phyloP scores from a whole-genome alignment of 306 rosid species.

The Dicorynia guianensis region DNA sequence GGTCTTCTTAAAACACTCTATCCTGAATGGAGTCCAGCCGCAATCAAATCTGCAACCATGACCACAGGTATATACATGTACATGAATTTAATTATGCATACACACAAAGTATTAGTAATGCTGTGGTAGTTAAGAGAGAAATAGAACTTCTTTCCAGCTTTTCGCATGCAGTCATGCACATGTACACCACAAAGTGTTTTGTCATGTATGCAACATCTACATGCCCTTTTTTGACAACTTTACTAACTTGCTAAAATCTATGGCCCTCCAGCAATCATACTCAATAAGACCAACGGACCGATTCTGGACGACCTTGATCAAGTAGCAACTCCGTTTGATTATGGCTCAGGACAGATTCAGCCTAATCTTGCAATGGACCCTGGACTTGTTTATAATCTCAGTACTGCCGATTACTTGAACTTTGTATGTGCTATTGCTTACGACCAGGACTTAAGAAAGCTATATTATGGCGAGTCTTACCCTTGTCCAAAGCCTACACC shows the following conservation, averaged over 20 bases:
- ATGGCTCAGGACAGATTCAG: constrained; percentile 60
- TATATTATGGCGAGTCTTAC: constrained; percentile 5
- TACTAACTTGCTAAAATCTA: background rate
- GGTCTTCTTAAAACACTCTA: constrained; percentile 68
- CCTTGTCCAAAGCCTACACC: constrained; percentile 41
- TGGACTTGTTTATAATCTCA: constrained; percentile 61
- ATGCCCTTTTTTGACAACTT: background rate
- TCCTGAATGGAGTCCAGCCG: constrained; percentile 70
- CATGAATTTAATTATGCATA: too few relatives aligned
- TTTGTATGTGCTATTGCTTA: constrained; percentile 63
- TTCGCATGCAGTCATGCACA: too few relatives aligned
- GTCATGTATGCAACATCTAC: too few relatives aligned
- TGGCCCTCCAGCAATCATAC: constrained; percentile 47
- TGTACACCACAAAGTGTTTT: too few relatives aligned
- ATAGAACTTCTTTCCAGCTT: too few relatives aligned
- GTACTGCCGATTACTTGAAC: constrained; percentile 55
- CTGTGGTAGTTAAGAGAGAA: too few relatives aligned
- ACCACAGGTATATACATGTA: constrained; percentile 69
- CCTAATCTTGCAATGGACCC: constrained; percentile 62
- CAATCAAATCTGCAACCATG: constrained; percentile 74
- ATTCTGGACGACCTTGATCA: constrained; percentile 32
- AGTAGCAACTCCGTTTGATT: constrained; percentile 59
- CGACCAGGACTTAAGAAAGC: constrained; percentile 4
- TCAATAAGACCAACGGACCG: constrained; percentile 34
- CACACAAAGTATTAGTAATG: too few relatives aligned